These are phyloP conservation scores for Tricholoma hemisulphureum DNA, from an alignment of 768 basidiomycete genomes.

Conservation along the genomic window DNA sequence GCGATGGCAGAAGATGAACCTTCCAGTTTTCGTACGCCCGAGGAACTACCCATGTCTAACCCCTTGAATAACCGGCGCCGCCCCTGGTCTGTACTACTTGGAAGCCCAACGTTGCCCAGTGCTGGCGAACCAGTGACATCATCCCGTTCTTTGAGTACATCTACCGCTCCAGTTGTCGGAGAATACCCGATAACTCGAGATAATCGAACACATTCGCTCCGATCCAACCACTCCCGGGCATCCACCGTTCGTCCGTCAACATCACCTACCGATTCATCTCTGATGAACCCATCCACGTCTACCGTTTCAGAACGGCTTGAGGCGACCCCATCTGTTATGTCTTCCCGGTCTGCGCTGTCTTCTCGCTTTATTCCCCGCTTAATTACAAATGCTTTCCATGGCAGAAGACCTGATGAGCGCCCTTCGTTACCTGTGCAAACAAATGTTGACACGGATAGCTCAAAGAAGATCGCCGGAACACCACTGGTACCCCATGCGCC, in stretches of 20 bases:
- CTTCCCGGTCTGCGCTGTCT: slow-evolving; percentile 42
- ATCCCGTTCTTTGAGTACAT: slow-evolving; percentile 16
- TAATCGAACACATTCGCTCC: slow-evolving; percentile 42
- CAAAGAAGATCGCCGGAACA: slow-evolving; percentile 30
- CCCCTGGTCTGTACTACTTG: slow-evolving; percentile 72
- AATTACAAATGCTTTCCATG: slow-evolving; percentile 60
- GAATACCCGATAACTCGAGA: slow-evolving; percentile 27
- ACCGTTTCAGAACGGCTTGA: slow-evolving; percentile 23
- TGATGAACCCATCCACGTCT: slow-evolving; percentile 19
- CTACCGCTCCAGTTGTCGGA: slow-evolving; percentile 27
- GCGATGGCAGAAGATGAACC: slow-evolving; percentile 44
- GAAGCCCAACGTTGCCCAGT: slow-evolving; percentile 11
- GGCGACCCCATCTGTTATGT: slow-evolving; percentile 25
- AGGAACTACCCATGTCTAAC: slow-evolving; percentile 32
- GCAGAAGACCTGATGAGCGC: slow-evolving; percentile 60
- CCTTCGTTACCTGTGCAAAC: slow-evolving; percentile 36
- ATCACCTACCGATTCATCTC: slow-evolving; percentile 23
- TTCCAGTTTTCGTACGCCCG: slow-evolving; percentile 47
- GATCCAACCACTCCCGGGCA: slow-evolving; percentile 34
- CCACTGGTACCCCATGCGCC: slow-evolving; percentile 50
- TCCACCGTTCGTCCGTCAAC: slow-evolving; percentile 27
- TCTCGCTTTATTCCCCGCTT: slow-evolving; percentile 71
- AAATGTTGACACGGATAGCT: slow-evolving; percentile 40
- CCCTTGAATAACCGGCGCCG: slow-evolving; percentile 46
- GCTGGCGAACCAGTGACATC: slow-evolving; percentile 25